Conservation (phyloP, 768 basidiomycete genomes). For the Hemileccinum rubropunctum region DNA sequence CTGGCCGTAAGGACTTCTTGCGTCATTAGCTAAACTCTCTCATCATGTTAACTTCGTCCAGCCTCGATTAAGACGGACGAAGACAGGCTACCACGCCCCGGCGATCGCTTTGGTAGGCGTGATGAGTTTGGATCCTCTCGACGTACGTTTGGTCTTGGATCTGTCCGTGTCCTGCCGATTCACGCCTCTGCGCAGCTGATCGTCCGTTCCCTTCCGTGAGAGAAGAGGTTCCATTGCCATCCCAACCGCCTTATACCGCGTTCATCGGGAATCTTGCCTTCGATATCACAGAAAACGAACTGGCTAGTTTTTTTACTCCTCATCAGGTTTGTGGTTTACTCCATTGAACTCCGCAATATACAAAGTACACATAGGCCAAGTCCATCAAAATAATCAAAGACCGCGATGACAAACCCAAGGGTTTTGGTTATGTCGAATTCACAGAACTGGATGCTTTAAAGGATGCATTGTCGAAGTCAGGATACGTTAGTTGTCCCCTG, state of each 20-base stretch:
- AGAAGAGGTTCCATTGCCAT: slow-evolving; percentile 95
- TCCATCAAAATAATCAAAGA: slow-evolving; percentile 92
- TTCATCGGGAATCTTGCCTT: slow-evolving; percentile 96
- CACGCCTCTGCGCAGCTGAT: slow-evolving; percentile 42
- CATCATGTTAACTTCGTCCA: slow-evolving; percentile 29
- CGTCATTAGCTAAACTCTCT: slow-evolving; percentile 6
- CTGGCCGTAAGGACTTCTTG: slow-evolving; percentile 71
- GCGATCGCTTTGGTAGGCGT: slow-evolving; percentile 54
- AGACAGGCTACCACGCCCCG: slow-evolving; percentile 45
- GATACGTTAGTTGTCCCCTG: slow-evolving; percentile 49
- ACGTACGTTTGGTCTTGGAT: slow-evolving; percentile 42
- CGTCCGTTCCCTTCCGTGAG: slow-evolving; percentile 58
- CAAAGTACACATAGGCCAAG: slow-evolving; percentile 50
- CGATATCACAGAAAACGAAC: slow-evolving; percentile 80
- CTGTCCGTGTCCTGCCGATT: slow-evolving; percentile 8
- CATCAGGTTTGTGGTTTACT: slow-evolving; percentile 45
- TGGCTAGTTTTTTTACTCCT: slow-evolving; percentile 76
- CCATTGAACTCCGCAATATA: neutral
- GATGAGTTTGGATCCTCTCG: slow-evolving; percentile 67
- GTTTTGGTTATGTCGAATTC: slow-evolving; percentile 98
- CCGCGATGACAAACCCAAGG: slow-evolving; percentile 92
- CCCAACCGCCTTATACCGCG: slow-evolving; percentile 92
- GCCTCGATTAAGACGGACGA: slow-evolving; percentile 72
- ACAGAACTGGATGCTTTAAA: slow-evolving; percentile 83
- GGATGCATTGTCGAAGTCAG: slow-evolving; percentile 71